A percentile compares a stretch with the other conserved stretches of the same genome.
Conservation (phyloP, 139 green algal genomes). For the Micromonas commoda region DNA sequence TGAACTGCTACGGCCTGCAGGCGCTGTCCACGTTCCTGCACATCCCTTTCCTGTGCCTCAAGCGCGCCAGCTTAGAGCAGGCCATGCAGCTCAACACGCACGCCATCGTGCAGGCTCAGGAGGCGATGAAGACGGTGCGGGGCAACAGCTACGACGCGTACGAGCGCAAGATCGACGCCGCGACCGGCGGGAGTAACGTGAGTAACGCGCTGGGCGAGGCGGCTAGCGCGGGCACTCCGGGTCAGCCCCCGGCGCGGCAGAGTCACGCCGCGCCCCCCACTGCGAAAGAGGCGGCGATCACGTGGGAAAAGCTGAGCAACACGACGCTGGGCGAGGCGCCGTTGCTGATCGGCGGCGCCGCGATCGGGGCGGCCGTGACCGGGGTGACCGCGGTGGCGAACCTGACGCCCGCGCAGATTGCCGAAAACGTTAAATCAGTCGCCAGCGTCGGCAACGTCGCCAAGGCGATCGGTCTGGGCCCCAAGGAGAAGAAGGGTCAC, state of each 20-base stretch:
- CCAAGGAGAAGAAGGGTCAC: not conserved
- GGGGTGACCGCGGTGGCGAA: not conserved
- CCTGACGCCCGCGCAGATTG: slow-evolving; percentile 1
- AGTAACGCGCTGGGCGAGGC: too few species aligned
- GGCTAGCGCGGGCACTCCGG: too few species aligned
- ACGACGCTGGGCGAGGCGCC: slow-evolving; percentile 18
- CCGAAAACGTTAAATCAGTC: not conserved
- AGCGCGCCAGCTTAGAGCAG: slow-evolving; percentile 13
- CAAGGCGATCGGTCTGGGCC: too few species aligned
- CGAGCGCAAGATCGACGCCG: not conserved
- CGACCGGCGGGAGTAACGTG: not conserved
- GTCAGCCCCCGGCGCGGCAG: too few species aligned
- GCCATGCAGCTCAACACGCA: not conserved
- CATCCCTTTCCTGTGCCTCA: slow-evolving; percentile 22
- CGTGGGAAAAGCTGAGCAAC: slow-evolving; percentile 4
- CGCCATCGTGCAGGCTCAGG: slow-evolving; percentile 13
- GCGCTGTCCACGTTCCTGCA: slow-evolving; percentile 26
- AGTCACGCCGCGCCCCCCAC: not conserved
- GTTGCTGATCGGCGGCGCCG: not conserved
- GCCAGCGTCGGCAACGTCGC: not conserved
- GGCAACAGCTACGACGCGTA: slow-evolving; percentile 2
- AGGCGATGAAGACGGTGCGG: not conserved
- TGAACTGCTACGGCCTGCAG: slow-evolving; percentile 24
- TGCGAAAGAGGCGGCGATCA: not conserved
- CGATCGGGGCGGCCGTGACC: not conserved